Conservation (phyloP, 1,139 yeast species). For the Candida sp. region DNA sequence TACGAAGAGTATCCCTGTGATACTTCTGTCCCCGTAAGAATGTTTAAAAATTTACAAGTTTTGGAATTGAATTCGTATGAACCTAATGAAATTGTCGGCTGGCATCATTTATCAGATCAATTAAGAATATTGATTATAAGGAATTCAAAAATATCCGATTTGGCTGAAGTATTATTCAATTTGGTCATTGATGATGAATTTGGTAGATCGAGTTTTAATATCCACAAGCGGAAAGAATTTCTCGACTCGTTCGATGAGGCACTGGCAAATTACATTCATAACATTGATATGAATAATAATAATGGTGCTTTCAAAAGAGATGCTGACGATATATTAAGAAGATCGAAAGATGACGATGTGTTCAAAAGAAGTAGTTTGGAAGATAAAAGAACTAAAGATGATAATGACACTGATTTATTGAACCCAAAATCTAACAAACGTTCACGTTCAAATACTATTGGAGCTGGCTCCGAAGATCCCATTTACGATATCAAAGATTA, state of each 20-base stretch:
- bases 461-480: slow-evolving; percentile 20
- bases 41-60: slow-evolving; percentile 61
- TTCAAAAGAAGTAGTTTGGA: not conserved
- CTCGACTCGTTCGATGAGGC: not conserved
- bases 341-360: not conserved
- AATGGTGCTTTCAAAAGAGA: slow-evolving; percentile 8
- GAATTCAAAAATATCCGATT: slow-evolving; percentile 47
- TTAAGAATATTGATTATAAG: slow-evolving; percentile 53
- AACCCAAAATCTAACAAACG: not conserved
- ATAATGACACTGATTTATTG: slow-evolving; percentile 3
- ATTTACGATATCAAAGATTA: slow-evolving; percentile 11
- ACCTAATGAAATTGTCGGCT: slow-evolving; percentile 64
- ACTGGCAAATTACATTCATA: not conserved
- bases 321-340: not conserved
- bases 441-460: slow-evolving; percentile 5
- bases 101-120: slow-evolving; percentile 57
- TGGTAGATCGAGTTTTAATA: slow-evolving; percentile 38
- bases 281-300: not conserved
- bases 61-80: slow-evolving; percentile 58
- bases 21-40: slow-evolving; percentile 58
- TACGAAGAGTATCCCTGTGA: slow-evolving; percentile 74
- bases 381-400: slow-evolving; percentile 13
- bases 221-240: slow-evolving; percentile 15
- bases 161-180: slow-evolving; percentile 47
- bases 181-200: slow-evolving; percentile 56